These are phyloP conservation scores for Neostapfia colusana DNA, from an alignment of 176 grass and related monocot genomes.

Conservation along the genomic window DNA sequence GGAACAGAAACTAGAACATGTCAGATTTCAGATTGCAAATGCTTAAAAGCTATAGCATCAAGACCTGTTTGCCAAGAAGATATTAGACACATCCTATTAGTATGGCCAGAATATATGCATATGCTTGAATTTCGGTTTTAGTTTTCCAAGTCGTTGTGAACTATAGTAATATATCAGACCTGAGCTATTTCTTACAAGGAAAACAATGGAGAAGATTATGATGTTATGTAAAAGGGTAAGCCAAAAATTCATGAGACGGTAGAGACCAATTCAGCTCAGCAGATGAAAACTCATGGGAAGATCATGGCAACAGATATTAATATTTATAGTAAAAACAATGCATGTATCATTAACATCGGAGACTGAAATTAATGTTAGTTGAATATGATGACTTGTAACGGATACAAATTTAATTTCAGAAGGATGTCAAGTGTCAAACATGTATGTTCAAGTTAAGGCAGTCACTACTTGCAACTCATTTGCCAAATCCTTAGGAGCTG, in stretches of 20 bases:
- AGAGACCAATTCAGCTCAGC: no score
- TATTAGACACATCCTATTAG: not conserved
- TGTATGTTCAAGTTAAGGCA: not conserved
- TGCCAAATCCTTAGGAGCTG: not conserved
- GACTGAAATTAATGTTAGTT: no score
- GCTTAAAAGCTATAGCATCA: not conserved
- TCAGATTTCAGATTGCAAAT: not conserved
- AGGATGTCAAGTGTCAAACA: not conserved
- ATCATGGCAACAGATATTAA: no score
- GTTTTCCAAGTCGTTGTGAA: not conserved
- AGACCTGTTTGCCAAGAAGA: not conserved
- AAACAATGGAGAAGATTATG: not conserved
- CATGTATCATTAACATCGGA: not conserved
- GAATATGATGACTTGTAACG: no score
- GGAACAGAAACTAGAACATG: not conserved
- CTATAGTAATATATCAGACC: not conserved
- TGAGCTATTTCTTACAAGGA: not conserved
- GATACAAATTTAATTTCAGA: not conserved
- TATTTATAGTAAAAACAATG: not conserved
- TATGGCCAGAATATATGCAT: not conserved
- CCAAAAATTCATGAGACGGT: no score
- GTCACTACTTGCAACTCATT: conserved; percentile 1
- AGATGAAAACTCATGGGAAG: no score
- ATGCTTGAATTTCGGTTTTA: not conserved
- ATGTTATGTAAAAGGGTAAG: no score